These are phyloP conservation scores for Iris macrosiphon DNA, from an alignment of 106 monocot genomes.

Conservation along the genomic window DNA sequence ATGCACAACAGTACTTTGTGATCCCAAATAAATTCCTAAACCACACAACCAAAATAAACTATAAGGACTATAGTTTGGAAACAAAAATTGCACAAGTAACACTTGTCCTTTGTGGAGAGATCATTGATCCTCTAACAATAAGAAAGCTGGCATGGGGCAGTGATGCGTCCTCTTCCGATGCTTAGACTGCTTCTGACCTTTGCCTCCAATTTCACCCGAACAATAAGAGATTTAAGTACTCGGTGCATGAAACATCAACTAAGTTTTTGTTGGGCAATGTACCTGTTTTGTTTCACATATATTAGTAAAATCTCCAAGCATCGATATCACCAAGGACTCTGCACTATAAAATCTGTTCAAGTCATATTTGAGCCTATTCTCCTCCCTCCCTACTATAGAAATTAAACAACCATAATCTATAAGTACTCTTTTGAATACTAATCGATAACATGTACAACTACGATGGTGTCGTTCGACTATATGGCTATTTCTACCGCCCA, in stretches of 20 bases:
- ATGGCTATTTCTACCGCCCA: slow-evolving; percentile 29
- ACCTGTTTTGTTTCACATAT: slow-evolving; percentile 43
- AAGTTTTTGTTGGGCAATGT: neutral
- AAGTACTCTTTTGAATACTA: slow-evolving; percentile 1
- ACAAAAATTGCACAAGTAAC: too few species aligned
- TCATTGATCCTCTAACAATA: slow-evolving; percentile 36
- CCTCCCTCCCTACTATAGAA: slow-evolving; percentile 20
- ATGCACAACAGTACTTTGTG: slow-evolving; percentile 40
- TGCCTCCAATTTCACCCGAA: slow-evolving; percentile 41
- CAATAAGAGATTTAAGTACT: neutral
- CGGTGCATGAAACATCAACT: neutral
- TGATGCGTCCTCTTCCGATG: slow-evolving; percentile 39
- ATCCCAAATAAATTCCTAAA: slow-evolving; percentile 33
- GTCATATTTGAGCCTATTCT: slow-evolving; percentile 8
- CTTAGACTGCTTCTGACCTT: slow-evolving; percentile 30
- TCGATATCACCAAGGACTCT: slow-evolving; percentile 44
- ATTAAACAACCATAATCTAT: neutral
- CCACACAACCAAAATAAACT: too few species aligned
- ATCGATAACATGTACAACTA: slow-evolving; percentile 52
- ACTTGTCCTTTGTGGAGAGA: slow-evolving; percentile 25
- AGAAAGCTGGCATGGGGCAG: slow-evolving; percentile 31
- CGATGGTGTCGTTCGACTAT: slow-evolving; percentile 28
- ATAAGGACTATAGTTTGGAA: too few species aligned
- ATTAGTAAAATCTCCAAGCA: slow-evolving; percentile 48
- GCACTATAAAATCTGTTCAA: slow-evolving; percentile 30